Evolutionary conservation across 805 yeast species (phyloP).

Genomic region (Saccharomyces jurei): DNA sequence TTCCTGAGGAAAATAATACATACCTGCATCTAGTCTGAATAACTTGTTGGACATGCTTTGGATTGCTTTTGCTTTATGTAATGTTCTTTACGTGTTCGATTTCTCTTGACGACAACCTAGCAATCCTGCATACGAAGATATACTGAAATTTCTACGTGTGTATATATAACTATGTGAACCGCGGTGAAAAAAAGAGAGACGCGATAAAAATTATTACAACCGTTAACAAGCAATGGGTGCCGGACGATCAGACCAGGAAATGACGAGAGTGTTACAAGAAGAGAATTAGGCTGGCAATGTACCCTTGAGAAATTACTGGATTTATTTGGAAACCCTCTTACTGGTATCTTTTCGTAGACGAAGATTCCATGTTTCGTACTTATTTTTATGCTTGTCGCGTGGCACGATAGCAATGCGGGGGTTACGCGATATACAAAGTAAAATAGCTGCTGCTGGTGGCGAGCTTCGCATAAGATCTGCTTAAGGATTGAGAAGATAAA

Average conservation of each 20-base stretch:
- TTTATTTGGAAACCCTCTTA: not conserved
- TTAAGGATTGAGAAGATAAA: not conserved
- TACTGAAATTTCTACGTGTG: not conserved
- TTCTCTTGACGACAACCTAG: not conserved
- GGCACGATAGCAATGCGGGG: not conserved
- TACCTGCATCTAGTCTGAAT: constrained; percentile 37
- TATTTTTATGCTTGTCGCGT: not conserved
- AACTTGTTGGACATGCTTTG: constrained; percentile 29
- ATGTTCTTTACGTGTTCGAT: not conserved
- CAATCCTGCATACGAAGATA: not conserved
- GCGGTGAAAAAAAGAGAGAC: not conserved
- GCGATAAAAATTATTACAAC: not conserved
- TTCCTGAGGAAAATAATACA: constrained; percentile 5
- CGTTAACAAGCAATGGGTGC: not conserved
- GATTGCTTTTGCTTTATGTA: not conserved
- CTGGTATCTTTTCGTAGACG: not conserved
- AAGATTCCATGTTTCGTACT: not conserved
- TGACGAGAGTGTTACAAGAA: not conserved
- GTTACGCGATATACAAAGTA: not conserved
- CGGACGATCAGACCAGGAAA: not conserved
- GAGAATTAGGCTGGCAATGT: not conserved
- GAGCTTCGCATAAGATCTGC: not conserved
- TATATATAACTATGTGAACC: not conserved
- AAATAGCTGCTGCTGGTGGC: not conserved
- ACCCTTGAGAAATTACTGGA: not conserved